Evolutionary conservation across 768 basidiomycete genomes (phyloP), one percentile per base, ranked within the genome.

Genomic region (Lyophyllum decastes): DNA sequence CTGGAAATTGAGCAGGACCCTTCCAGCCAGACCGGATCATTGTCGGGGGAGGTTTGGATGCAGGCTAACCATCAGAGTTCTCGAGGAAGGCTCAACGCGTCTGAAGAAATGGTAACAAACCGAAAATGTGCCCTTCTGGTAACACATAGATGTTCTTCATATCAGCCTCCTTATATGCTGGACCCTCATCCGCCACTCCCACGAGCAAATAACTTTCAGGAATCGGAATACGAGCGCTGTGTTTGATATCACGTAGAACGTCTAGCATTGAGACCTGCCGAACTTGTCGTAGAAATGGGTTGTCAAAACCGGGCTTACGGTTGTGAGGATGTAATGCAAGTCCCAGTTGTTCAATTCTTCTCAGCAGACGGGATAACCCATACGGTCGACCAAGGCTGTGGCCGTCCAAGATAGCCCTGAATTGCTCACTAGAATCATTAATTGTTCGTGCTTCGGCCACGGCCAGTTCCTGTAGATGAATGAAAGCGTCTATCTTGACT

Each of bases 151-250:
- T 80, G 59, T 88, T 78, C 35, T 79, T 65, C 52, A 72, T 65
- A 1, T 86, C 86, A n/a, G 69, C 72, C 8, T 68, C 60, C 43
- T 66, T 67, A 60, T 90, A 90, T 0, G 86, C 83, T 0, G 86
- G 84, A 0, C 90, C 90, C 70, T 94, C 90, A 63, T 95, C 93
- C 2, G 90, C 88, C 9, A 94, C 82, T 0, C 94, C 93, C 11
- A 93, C 89, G 0, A 95, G 78, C 25, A 86, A 76, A 57, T 84
- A 84, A 58, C 86, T 86, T 0, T 84, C 73, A 0, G 86, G 86
- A 10, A 95, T 80, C 3, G 79, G 83, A 25, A 95, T 89, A 9
- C 90, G 78, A 0, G 92, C 92, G 38, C 78, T 75, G 62, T 90
- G 84, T 63, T 94, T 94, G 64, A 94, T 83, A 41, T 84, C 84